Base-by-base conservation (phyloP, 129 eudicot species). In the Artemisia argyi region DNA sequence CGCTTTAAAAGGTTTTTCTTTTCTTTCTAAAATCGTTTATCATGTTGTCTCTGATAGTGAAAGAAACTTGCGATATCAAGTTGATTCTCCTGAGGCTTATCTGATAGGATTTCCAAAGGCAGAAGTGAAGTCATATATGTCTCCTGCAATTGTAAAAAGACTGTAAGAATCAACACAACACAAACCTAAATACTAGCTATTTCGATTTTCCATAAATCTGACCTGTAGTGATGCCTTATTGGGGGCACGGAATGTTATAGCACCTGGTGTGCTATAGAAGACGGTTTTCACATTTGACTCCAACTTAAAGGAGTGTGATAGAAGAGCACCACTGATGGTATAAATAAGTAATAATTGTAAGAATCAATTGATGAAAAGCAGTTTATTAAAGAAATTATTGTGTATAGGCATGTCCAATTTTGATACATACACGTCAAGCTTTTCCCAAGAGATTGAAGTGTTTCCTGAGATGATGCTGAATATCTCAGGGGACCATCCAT, bases 251-350 rank as follows among this genome's bases (percentile, higher is more conserved):
- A 78, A 94, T 69, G 82, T 90, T 50, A 94, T 70, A 59, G 88
- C 83, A 32, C 97, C 97, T 55, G 97, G 97, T 69, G 89, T 70
- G 65, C 89, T 91, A 65, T 90, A 80, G 26, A 87, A 88, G 46
- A 79, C 39, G 12, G 89, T 81, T 76, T 88, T 88, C 63, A 74
- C 76, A 60, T 68, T 87, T 20, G 93, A 83, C 69, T 87, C 96
- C 79, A 94, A 64, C 79, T 94, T 89, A 79, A 94, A 90, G 54
- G 93, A 79, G 80, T 87, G 97, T 50, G 98, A 90, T 18, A 90
- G 66, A 68, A 56, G 30, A 70, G 90, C 79, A 12, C 98, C 98
- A 24, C 98, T 90, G 85, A 46, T 12, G 35, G 75, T 53, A 10
- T 72, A 44, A 12, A 58, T 15, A 74, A 68, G 61, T 68, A 76